A percentile compares a stretch with the other conserved stretches of the same genome.
Conservation (phyloP, 176 grass and related monocot species). For the Oryza punctata region DNA sequence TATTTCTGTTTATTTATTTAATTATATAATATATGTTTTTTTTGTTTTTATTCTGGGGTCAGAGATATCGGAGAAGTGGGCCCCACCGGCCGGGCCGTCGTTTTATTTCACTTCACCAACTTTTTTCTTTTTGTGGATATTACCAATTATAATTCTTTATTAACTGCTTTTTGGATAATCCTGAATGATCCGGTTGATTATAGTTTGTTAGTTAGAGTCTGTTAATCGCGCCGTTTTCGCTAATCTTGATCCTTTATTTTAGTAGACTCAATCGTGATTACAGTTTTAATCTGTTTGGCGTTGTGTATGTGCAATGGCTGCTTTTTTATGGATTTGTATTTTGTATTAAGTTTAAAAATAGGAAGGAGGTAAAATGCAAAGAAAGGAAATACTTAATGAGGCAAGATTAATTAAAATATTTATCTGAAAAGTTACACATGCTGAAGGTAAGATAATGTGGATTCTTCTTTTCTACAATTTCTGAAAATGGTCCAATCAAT, state of each 20-base stretch:
- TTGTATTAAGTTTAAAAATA: too few relatives aligned
- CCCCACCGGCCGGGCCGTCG: constrained; percentile 17
- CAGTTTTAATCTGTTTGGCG: neutral
- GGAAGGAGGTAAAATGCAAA: neutral
- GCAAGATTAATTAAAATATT: neutral
- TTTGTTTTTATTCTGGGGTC: constrained; percentile 3
- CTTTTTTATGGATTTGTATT: too few relatives aligned
- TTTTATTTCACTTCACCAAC: neutral
- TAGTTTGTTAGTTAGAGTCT: neutral
- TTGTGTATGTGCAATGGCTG: neutral
- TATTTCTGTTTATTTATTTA: neutral
- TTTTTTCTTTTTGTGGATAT: neutral
- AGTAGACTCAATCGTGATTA: neutral
- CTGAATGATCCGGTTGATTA: neutral
- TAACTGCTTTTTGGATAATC: neutral
- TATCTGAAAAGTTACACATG: neutral
- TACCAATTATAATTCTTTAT: neutral
- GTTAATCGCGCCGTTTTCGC: neutral
- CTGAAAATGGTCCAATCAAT: too few relatives aligned
- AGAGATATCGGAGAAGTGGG: neutral
- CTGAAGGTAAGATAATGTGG: neutral
- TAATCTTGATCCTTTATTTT: neutral
- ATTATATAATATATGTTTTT: neutral
- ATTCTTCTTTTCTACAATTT: neutral
- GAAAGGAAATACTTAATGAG: neutral